These are phyloP conservation scores for Solanum arcanum DNA, from an alignment of 257 asterid species.

Conservation along the genomic window DNA sequence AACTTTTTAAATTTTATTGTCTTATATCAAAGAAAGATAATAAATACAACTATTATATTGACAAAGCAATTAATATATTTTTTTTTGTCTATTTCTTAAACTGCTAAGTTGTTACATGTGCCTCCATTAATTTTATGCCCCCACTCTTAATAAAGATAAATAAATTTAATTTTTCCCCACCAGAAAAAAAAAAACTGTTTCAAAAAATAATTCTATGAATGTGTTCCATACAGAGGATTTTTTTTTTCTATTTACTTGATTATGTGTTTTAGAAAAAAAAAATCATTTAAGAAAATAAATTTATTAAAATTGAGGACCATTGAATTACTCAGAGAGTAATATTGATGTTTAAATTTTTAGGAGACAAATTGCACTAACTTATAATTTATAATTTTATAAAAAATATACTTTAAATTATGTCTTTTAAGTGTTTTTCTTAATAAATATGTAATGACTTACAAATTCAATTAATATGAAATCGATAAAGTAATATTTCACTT, in stretches of 20 bases:
- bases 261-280: too few relatives aligned
- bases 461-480: too few relatives aligned
- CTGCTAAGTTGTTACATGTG: background rate
- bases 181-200: background rate
- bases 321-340: background rate
- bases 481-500: background rate
- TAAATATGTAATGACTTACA: accelerated
- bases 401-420: too few relatives aligned
- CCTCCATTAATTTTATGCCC: background rate
- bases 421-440: too few relatives aligned
- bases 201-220: background rate
- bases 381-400: too few relatives aligned
- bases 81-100: background rate
- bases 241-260: background rate
- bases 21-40: background rate
- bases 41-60: too few relatives aligned
- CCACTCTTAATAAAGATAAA: background rate
- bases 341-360: background rate
- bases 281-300: background rate
- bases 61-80: too few relatives aligned
- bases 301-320: background rate
- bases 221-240: background rate
- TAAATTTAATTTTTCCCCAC: background rate
- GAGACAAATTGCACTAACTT: too few relatives aligned
- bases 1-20: too few relatives aligned